Evolutionary conservation across 208 protist genomes (phyloP).

Genomic region (Balamuthia mandrillaris): DNA sequence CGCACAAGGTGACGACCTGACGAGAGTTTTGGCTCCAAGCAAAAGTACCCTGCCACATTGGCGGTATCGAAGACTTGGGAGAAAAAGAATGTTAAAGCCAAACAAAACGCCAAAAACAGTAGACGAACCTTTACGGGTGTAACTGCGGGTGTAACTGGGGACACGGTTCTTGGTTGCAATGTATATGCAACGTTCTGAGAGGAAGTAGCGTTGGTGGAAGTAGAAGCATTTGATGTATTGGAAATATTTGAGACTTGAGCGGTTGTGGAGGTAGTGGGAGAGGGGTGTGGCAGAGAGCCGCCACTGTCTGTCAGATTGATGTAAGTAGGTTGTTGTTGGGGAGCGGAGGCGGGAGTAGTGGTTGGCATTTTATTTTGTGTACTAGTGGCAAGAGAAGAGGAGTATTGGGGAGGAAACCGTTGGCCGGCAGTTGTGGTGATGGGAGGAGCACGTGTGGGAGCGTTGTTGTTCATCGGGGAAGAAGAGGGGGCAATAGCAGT

Average conservation of each 20-base stretch:
- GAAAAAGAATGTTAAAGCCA: neutral
- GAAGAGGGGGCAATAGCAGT: neutral
- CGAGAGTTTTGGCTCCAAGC: neutral
- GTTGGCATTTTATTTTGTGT: neutral
- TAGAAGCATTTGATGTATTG: no score
- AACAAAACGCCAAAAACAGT: neutral
- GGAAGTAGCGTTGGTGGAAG: neutral
- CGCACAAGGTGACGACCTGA: neutral
- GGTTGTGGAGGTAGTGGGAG: no score
- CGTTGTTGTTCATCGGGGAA: neutral
- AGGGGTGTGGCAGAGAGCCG: neutral
- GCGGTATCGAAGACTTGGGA: neutral
- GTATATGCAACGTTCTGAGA: neutral
- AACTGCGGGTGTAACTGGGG: neutral
- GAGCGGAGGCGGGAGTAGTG: neutral
- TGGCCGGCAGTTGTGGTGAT: neutral
- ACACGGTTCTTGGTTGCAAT: no score
- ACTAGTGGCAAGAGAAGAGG: neutral
- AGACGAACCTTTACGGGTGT: neutral
- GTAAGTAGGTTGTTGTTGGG: neutral
- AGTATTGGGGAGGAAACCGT: neutral
- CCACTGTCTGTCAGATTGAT: constrained; percentile 12
- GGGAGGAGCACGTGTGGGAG: neutral
- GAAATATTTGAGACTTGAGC: no score
- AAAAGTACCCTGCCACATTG: constrained; percentile 6